Evolutionary conservation across 1,284 basidiomycete genomes (phyloP).

Genomic region (Austroboletus niveus): DNA sequence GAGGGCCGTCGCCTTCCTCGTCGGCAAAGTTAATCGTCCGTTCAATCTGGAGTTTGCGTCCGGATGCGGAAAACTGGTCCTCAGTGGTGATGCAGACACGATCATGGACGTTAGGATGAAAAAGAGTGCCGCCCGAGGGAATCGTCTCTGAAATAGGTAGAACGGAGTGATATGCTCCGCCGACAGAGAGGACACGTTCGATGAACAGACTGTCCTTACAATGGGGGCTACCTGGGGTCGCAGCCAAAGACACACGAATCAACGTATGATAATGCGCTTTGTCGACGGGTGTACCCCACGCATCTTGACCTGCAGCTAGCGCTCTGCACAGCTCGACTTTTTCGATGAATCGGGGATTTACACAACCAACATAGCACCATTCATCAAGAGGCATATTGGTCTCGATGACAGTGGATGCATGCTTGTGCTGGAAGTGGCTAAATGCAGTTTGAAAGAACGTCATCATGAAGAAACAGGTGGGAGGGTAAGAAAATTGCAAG

Average conservation of each 20-base stretch:
- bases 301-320: background rate
- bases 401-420: background rate
- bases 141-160: slow-evolving; percentile 7
- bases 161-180: slow-evolving; percentile 8
- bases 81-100: slow-evolving; percentile 2
- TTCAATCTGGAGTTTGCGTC: slow-evolving; percentile 7
- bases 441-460: background rate
- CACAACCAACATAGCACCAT: background rate
- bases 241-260: slow-evolving; percentile 1
- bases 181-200: slow-evolving; percentile 12
- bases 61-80: background rate
- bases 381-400: slow-evolving; percentile 3
- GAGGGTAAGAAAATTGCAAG: too few species aligned
- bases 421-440: background rate
- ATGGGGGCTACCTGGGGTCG: background rate
- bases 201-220: slow-evolving; percentile 6
- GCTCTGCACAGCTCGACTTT: slow-evolving; percentile 18
- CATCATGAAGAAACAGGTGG: background rate
- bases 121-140: background rate
- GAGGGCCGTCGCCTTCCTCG: background rate
- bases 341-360: slow-evolving; percentile 2
- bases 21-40: slow-evolving; percentile 5
- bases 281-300: background rate
- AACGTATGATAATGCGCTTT: slow-evolving; percentile 8
- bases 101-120: slow-evolving; percentile 11